phyloP scores from a whole-genome alignment of 2,329 filamentous ascomycete species.

The Ophiostoma angusticollis region DNA sequence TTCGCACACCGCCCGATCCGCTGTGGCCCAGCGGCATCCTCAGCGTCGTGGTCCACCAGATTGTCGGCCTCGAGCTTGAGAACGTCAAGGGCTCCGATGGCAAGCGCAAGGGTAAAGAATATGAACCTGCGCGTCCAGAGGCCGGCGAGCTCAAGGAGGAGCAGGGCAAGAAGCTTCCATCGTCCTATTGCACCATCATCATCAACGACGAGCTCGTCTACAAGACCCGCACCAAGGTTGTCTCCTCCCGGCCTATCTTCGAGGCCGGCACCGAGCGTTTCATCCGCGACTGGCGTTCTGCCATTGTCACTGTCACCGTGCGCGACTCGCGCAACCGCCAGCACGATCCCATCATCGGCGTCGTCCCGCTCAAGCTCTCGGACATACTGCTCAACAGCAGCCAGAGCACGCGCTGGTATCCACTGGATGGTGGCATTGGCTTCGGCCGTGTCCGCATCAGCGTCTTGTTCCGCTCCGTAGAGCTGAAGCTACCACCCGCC shows the following conservation, averaged over 20 bases:
- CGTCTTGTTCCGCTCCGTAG: constrained; percentile 77
- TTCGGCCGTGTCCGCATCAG: constrained; percentile 85
- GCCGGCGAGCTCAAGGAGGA: constrained; percentile 83
- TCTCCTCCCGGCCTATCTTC: constrained; percentile 91
- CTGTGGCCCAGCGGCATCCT: constrained; percentile 87
- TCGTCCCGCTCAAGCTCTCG: constrained; percentile 76
- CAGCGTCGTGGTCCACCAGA: constrained; percentile 80
- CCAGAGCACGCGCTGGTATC: constrained; percentile 84
- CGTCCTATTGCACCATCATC: constrained; percentile 85
- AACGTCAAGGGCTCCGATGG: constrained; percentile 78
- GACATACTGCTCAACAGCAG: constrained; percentile 81
- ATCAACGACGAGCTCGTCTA: constrained; percentile 81
- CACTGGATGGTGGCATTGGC: constrained; percentile 86
- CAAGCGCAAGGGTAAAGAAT: constrained; percentile 73
- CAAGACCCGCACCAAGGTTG: constrained; percentile 87
- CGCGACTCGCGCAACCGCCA: constrained; percentile 80
- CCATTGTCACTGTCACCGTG: constrained; percentile 75
- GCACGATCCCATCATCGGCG: constrained; percentile 87
- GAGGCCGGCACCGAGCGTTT: constrained; percentile 93
- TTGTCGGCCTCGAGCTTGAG: constrained; percentile 85
- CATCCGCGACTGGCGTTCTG: constrained; percentile 81
- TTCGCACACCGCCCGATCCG: constrained; percentile 87
- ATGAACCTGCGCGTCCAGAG: constrained; percentile 68
- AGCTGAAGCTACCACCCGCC: constrained; percentile 69
- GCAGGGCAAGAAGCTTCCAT: constrained; percentile 65